Percentiles rank a stretch among this genome's conserved stretches.
Conservation (phyloP, 805 yeast species). For the Candida maltosa region DNA sequence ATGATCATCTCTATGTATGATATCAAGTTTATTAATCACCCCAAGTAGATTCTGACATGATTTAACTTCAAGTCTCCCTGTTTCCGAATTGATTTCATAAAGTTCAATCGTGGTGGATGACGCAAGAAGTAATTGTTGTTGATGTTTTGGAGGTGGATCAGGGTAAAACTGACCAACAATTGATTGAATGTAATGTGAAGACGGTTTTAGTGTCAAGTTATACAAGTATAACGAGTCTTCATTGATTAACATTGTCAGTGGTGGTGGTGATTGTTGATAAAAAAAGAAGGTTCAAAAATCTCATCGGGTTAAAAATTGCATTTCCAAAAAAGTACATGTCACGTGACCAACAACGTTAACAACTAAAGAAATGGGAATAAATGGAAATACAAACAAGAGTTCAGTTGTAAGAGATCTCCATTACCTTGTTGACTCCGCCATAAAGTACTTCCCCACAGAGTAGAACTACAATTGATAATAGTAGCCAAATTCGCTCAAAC, state of each 20-base stretch:
- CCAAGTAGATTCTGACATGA: slow-evolving; percentile 52
- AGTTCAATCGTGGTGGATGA: slow-evolving; percentile 54
- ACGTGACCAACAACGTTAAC: too few relatives aligned
- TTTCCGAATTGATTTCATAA: slow-evolving; percentile 47
- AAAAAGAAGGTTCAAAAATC: too few relatives aligned
- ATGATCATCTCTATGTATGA: slow-evolving; percentile 38
- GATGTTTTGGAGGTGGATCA: slow-evolving; percentile 43
- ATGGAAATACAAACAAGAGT: too few relatives aligned
- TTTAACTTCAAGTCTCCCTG: slow-evolving; percentile 51
- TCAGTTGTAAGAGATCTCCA: too few relatives aligned
- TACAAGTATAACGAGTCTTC: slow-evolving; percentile 50
- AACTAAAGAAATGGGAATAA: too few relatives aligned
- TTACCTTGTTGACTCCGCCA: too few relatives aligned
- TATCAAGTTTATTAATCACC: slow-evolving; percentile 40
- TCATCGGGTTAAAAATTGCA: too few relatives aligned
- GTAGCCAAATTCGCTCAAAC: too few relatives aligned
- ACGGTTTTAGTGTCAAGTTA: slow-evolving; percentile 65
- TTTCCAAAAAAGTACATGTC: too few relatives aligned
- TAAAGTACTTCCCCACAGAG: too few relatives aligned
- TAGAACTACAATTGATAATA: too few relatives aligned
- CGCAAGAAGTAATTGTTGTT: slow-evolving; percentile 63
- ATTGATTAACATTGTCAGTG: slow-evolving; percentile 14
- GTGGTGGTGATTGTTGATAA: too few relatives aligned
- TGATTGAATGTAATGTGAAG: slow-evolving; percentile 51
- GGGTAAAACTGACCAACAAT: slow-evolving; percentile 64